These are phyloP conservation scores for Phytophthora palmivora DNA, from an alignment of 352 stramenopile genomes.

Conservation along the genomic window DNA sequence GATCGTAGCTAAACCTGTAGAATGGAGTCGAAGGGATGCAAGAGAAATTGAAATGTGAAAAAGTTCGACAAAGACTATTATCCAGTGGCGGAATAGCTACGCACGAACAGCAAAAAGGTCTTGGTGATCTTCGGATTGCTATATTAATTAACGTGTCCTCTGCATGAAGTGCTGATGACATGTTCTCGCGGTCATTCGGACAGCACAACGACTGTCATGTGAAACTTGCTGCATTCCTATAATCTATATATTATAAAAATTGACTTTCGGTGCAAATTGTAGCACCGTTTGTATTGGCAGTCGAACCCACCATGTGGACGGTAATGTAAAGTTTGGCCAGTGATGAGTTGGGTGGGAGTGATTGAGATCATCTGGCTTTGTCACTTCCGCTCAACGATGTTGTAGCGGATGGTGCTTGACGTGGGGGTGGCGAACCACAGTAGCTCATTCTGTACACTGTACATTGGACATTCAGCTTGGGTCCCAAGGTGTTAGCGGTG, in stretches of 20 bases:
- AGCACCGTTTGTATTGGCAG: slow-evolving; percentile 4
- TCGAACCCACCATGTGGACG: slow-evolving; percentile 19
- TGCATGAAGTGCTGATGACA: slow-evolving; percentile 5
- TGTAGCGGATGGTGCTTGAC: no score
- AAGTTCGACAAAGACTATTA: neutral
- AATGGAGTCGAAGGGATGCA: neutral
- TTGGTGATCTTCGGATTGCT: slow-evolving; percentile 3
- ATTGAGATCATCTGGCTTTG: slow-evolving; percentile 2
- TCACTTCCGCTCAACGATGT: no score
- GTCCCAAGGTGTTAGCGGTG: no score
- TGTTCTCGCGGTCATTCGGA: slow-evolving; percentile 4
- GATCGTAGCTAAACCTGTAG: slow-evolving; percentile 9
- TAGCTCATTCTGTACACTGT: no score
- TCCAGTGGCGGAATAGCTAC: slow-evolving; percentile 5
- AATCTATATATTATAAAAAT: neutral
- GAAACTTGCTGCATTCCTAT: slow-evolving; percentile 19
- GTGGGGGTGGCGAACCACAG: neutral
- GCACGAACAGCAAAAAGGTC: slow-evolving; percentile 20
- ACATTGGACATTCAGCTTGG: slow-evolving; percentile 5
- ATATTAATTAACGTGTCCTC: slow-evolving; percentile 1
- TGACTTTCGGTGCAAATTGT: slow-evolving; percentile 16
- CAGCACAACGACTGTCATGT: slow-evolving; percentile 7
- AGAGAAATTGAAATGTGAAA: slow-evolving; percentile 19
- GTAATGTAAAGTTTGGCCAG: slow-evolving; percentile 17
- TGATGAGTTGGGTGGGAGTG: slow-evolving; percentile 14